These are phyloP conservation scores for Suillus variegatus DNA, from an alignment of 768 basidiomycete genomes.

Conservation along the genomic window DNA sequence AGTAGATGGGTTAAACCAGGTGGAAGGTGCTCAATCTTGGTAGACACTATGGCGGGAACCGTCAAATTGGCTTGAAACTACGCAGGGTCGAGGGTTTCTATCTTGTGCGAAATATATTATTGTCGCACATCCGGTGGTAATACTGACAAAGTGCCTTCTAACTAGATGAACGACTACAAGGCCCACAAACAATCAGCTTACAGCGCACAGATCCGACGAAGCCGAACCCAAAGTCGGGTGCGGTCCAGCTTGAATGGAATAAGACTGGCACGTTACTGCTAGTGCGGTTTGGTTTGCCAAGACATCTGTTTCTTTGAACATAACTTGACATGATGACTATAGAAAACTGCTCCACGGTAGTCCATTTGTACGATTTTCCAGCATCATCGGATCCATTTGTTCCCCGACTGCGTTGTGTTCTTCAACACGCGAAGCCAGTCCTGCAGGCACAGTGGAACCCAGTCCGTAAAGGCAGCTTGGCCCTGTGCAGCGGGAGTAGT, in stretches of 20 bases:
- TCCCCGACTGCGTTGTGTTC: constrained; percentile 64
- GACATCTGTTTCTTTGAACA: not conserved
- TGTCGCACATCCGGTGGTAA: not conserved
- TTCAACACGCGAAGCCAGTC: constrained; percentile 66
- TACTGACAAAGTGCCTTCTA: constrained; percentile 3
- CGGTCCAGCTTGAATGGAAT: constrained; percentile 81
- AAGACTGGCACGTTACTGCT: constrained; percentile 71
- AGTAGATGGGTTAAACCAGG: constrained; percentile 24
- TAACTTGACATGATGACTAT: constrained; percentile 14
- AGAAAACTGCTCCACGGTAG: constrained; percentile 64
- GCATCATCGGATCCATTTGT: constrained; percentile 53
- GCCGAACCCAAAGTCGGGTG: constrained; percentile 65
- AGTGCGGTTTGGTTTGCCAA: constrained; percentile 62
- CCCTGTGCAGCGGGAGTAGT: constrained; percentile 64
- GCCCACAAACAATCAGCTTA: constrained; percentile 53
- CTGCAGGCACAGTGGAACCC: constrained; percentile 81
- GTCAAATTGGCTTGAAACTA: constrained; percentile 77
- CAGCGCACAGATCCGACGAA: constrained; percentile 59
- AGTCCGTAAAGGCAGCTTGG: constrained; percentile 70
- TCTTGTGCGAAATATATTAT: constrained; percentile 57
- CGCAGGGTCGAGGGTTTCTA: constrained; percentile 83
- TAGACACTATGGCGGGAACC: constrained; percentile 90
- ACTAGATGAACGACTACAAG: constrained; percentile 65
- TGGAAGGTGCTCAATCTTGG: constrained; percentile 6
- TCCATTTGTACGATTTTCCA: constrained; percentile 77